Evolutionary conservation across 805 yeast species (phyloP), one percentile per base, ranked within the genome.

Genomic region (Saccharomycopsis malanga): DNA sequence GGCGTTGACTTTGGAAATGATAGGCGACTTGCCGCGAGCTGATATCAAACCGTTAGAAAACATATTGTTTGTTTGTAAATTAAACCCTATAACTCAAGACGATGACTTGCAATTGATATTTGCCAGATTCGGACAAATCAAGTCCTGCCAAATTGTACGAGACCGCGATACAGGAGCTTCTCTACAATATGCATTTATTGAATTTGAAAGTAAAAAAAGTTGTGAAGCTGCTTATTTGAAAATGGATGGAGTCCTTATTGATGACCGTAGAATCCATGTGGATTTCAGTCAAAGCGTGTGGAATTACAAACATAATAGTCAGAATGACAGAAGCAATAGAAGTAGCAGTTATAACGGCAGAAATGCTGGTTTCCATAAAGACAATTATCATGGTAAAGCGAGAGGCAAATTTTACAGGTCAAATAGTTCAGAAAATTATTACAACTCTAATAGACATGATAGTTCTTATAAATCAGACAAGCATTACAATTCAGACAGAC

Each of bases 221-320:
- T 81, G 84, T 42, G 87, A 82, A 52, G 53, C 56, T n/a, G 87
- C 87, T 0, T 81, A 78, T 57, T 60, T 67, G 46, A 76, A 75
- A 56, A 75, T 81, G 78, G 77, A 79, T 35, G 74, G 73, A 14
- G 81, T 76, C 2, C 56, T 80, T 39, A 77, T 81, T 34, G 88
- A 81, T 57, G 87, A 81, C 47, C 58, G 73, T 36, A 66, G 83
- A 46, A 73, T 82, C 20, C 77, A 77, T 50, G 83, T 81, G 37
- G 87, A 81, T 58, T 81, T 81, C 65, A 73, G 81, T 50, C 88
- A 81, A 57, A 72, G 79, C 58, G 70, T 72, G 6, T 52, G 47
- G 40, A 49, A 40, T 9, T 50, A 63, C 10, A 57, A 54, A 17
- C 22, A 23, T 9, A 20, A n/a, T n/a, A n/a, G n/a, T 17, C 21